phyloP scores from a whole-genome alignment of 164 flowering plant genomes.

The Dillenia suffruticosa region DNA sequence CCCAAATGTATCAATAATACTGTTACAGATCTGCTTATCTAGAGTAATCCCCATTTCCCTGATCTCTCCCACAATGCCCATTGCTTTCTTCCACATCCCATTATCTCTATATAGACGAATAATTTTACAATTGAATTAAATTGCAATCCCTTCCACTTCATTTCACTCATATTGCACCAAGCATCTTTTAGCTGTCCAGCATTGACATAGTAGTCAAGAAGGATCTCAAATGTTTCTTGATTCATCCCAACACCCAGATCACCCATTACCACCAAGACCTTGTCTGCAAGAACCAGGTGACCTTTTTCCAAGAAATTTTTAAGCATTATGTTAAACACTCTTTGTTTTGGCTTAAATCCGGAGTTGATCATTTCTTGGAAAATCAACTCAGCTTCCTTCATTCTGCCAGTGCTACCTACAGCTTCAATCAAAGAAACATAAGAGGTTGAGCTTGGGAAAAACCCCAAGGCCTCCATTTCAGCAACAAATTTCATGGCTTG shows the following conservation, averaged over 20 bases:
- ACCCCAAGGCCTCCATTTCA: constrained; percentile 58
- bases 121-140: constrained; percentile 44
- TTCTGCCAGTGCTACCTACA: constrained; percentile 60
- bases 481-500: constrained; percentile 47
- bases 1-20: constrained; percentile 79
- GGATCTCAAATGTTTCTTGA: constrained; percentile 50
- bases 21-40: constrained; percentile 57
- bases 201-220: constrained; percentile 50
- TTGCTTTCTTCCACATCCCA: constrained; percentile 93
- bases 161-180: constrained; percentile 50
- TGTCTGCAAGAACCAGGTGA: constrained; percentile 36
- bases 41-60: constrained; percentile 44
- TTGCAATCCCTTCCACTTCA: constrained; percentile 45
- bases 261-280: constrained; percentile 35
- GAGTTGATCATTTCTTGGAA: constrained; percentile 52
- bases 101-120: constrained; percentile 68
- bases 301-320: constrained; percentile 65
- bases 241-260: constrained; percentile 31
- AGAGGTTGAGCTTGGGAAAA: constrained; percentile 27
- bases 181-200: constrained; percentile 67
- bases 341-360: constrained; percentile 31
- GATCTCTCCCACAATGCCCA: constrained; percentile 55
- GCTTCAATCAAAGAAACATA: constrained; percentile 48
- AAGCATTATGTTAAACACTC: constrained; percentile 49
- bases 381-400: constrained; percentile 71